Base-by-base conservation (phyloP, 164 flowering plant species). In the Umbilicus rupestris region DNA sequence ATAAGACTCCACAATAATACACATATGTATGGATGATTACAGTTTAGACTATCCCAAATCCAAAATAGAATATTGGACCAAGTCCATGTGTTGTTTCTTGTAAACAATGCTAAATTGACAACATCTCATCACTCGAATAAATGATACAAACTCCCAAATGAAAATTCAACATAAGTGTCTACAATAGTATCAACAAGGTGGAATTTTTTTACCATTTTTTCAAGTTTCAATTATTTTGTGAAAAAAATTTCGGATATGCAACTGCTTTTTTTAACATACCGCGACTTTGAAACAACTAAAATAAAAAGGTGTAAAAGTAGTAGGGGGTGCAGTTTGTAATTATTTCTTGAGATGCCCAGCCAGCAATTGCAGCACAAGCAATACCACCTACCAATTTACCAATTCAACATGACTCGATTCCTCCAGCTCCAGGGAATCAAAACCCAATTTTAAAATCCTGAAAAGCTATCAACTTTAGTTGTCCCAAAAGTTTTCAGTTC, bases 341-440 rank as follows among this genome's bases (percentile, higher is more conserved):
- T n/a, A n/a, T n/a, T n/a, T n/a, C n/a, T n/a, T n/a, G n/a, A n/a
- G n/a, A n/a, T n/a, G n/a, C n/a, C n/a, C n/a, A n/a, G 50, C 15
- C 50, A 1, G n/a, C 15, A 4, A 7, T 15, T 0, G 50, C 17
- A 46, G 5, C 17, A 46, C 17, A 35, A 7, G 20, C 3, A 0
- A 46, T 46, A 12, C 17, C 17, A 19, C 15, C 2, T 12, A 46
- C 8, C 57, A 50, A 50, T 50, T 20, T 20, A 20, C 9, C 60
- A 28, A 55, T 26, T 28, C 33, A 26, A 28, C 60, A 55, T 55
- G 60, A 55, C 33, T 55, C 29, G 60, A 55, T 55, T 55, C 60
- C 60, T 55, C 19, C 60, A 55, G 33, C 33, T 55, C 60, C 60
- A 55, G 28, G 60, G 60, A 55, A 26, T 55, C 60, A 55, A 55